These are phyloP conservation scores for Kwoniella pini DNA, from an alignment of 768 basidiomycete genomes.

Conservation along the genomic window DNA sequence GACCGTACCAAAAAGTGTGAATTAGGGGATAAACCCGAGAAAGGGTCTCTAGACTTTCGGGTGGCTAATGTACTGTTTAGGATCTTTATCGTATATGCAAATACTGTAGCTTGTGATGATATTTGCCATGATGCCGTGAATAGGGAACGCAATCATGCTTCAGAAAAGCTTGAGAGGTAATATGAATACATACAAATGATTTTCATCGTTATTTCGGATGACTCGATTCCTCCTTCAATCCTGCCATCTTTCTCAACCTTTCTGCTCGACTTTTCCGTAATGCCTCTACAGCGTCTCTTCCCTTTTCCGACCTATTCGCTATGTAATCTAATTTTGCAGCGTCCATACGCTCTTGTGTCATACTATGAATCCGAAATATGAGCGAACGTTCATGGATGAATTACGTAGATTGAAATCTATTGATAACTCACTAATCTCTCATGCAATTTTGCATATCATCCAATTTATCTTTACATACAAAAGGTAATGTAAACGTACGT, in stretches of 20 bases:
- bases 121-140: too few species aligned
- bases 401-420: neutral
- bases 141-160: too few species aligned
- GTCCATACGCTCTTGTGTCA: constrained; percentile 39
- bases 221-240: constrained; percentile 22
- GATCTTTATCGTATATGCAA: too few species aligned
- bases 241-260: constrained; percentile 25
- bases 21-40: too few species aligned
- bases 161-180: neutral
- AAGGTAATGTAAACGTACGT: constrained; percentile 43
- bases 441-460: constrained; percentile 47
- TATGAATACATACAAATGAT: neutral
- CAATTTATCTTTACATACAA: constrained; percentile 35
- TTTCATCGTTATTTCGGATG: neutral
- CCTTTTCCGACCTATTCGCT: constrained; percentile 41
- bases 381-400: neutral
- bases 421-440: constrained; percentile 37
- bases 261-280: constrained; percentile 24
- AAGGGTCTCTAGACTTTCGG: too few species aligned
- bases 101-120: too few species aligned
- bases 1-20: too few species aligned
- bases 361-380: neutral
- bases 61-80: too few species aligned
- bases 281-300: constrained; percentile 37
- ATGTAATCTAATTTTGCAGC: constrained; percentile 44